phyloP scores from a whole-genome alignment of 169 alveolate genomes.

The Blepharisma undulans region DNA sequence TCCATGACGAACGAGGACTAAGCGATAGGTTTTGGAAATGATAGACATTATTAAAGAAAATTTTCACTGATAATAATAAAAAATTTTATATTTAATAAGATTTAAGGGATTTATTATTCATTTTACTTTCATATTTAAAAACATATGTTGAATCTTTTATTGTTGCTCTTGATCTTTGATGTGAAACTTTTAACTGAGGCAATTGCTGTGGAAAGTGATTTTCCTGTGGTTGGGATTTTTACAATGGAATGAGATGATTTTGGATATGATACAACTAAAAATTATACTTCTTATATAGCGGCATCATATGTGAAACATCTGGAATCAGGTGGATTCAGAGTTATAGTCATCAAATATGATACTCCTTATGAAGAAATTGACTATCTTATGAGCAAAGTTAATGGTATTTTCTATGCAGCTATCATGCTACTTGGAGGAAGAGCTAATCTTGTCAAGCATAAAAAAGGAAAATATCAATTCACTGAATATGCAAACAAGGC shows the following conservation, averaged over 20 bases:
- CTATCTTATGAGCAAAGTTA: constrained; percentile 38
- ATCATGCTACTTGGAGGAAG: constrained; percentile 68
- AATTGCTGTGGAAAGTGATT: not conserved
- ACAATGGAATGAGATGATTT: not conserved
- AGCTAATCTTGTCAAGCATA: not conserved
- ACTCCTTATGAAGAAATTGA: constrained; percentile 37
- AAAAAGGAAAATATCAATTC: not conserved
- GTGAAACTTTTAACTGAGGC: not conserved
- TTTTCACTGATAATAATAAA: not conserved
- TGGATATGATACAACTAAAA: not conserved
- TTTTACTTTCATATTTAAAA: not conserved
- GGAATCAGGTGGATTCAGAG: constrained; percentile 74
- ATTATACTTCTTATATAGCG: constrained; percentile 54
- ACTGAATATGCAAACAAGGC: not conserved
- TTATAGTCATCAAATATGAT: constrained; percentile 55
- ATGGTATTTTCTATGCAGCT: constrained; percentile 49
- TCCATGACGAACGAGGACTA: constrained; percentile 91
- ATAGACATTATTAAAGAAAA: not conserved
- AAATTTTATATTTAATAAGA: not conserved
- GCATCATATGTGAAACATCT: constrained; percentile 66
- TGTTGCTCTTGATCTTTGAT: not conserved
- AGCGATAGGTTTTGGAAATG: not conserved
- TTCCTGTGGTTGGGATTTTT: not conserved
- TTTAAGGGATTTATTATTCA: not conserved
- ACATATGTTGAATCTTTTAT: not conserved